A percentile compares a stretch with the other conserved stretches of the same genome.
Evolutionary conservation across 2,329 filamentous ascomycete species (phyloP).

Genomic region (Cercospora canescens): DNA sequence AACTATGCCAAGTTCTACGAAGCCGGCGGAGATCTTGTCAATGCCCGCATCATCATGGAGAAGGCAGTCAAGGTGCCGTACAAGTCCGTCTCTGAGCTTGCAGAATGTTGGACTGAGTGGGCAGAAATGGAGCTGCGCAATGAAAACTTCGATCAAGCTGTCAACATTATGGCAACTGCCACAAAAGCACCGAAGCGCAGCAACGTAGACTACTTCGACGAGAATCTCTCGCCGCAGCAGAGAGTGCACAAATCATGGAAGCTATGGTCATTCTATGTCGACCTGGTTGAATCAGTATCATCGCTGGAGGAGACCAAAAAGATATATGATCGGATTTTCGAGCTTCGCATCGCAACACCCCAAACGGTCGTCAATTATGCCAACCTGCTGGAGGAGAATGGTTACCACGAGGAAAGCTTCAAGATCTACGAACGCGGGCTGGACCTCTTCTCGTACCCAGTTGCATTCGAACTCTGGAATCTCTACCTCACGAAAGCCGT

Average conservation of each 20-base stretch:
- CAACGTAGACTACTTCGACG: conserved; percentile 99
- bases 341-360: conserved; percentile 94
- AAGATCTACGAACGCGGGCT: conserved; percentile 94
- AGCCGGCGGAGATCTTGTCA: conserved; percentile 76
- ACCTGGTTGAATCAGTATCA: conserved; percentile 91
- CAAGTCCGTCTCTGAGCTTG: conserved; percentile 94
- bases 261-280: conserved; percentile 98
- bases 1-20: conserved; percentile 99
- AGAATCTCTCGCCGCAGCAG: conserved; percentile 89
- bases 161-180: conserved; percentile 95
- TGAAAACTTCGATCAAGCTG: conserved; percentile 92
- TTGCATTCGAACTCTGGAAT: conserved; percentile 98
- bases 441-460: conserved; percentile 97
- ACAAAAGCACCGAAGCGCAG: conserved; percentile 95
- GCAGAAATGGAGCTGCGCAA: conserved; percentile 96
- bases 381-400: conserved; percentile 88
- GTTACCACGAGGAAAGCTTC: conserved; percentile 96
- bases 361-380: conserved; percentile 99
- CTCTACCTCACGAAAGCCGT: conserved; percentile 96
- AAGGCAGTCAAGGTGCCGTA: conserved; percentile 98
- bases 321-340: conserved; percentile 96
- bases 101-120: conserved; percentile 99
- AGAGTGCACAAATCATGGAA: conserved; percentile 99
- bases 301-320: conserved; percentile 89
- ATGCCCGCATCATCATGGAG: conserved; percentile 89